A percentile compares a stretch with the other conserved stretches of the same genome.
Evolutionary conservation across 768 basidiomycete genomes (phyloP).

Genomic region (Xerocomus spinulosus): DNA sequence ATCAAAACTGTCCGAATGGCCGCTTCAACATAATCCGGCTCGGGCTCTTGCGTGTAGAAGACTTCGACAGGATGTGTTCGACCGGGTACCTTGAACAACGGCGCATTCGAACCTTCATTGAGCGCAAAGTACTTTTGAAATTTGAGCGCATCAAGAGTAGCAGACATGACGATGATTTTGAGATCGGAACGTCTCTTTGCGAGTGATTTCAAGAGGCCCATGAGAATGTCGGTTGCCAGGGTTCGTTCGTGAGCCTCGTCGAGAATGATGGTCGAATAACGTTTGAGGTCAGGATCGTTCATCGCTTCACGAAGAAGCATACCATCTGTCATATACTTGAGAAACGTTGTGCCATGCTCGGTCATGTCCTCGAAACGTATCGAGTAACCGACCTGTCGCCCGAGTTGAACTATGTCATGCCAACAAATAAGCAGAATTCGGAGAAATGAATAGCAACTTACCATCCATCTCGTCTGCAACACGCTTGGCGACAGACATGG

Average conservation of each 20-base stretch:
- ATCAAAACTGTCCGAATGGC: slow-evolving; percentile 94
- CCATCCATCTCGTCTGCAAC: slow-evolving; percentile 99
- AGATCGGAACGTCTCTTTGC: slow-evolving; percentile 79
- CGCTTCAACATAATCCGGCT: slow-evolving; percentile 95
- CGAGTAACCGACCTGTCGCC: slow-evolving; percentile 94
- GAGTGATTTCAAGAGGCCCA: slow-evolving; percentile 90
- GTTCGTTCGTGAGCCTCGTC: slow-evolving; percentile 99
- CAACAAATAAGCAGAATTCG: background rate
- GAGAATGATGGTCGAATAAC: slow-evolving; percentile 96
- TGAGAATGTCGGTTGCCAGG: slow-evolving; percentile 94
- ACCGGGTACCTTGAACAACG: slow-evolving; percentile 87
- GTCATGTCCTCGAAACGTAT: slow-evolving; percentile 91
- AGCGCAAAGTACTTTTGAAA: slow-evolving; percentile 91
- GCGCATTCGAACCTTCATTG: slow-evolving; percentile 44
- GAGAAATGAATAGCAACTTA: slow-evolving; percentile 35
- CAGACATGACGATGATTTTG: slow-evolving; percentile 98
- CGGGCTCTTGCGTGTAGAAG: slow-evolving; percentile 89
- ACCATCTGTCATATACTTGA: slow-evolving; percentile 99
- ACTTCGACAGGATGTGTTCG: slow-evolving; percentile 95
- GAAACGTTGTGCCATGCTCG: slow-evolving; percentile 86
- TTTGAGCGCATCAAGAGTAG: slow-evolving; percentile 93
- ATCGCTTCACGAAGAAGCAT: slow-evolving; percentile 98
- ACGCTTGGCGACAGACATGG: slow-evolving; percentile 97
- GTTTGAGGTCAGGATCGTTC: slow-evolving; percentile 84
- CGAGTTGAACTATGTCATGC: slow-evolving; percentile 66